Conservation (phyloP, 805 yeast genomes). For the Huiozyma sinensis region DNA sequence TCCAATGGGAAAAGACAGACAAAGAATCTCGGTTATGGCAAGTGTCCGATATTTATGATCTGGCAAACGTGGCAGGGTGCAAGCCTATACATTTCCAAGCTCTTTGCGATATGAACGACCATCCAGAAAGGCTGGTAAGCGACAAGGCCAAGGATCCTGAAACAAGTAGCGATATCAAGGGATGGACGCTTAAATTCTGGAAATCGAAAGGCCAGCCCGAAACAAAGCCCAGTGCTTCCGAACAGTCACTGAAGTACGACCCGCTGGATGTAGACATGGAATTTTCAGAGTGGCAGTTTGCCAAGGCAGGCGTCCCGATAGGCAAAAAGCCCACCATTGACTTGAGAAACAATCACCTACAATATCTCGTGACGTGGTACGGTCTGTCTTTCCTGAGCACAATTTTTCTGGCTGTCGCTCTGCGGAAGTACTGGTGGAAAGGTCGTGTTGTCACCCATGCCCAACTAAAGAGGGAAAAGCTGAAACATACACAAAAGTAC, state of each 20-base stretch:
- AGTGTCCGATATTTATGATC: conserved; percentile 70
- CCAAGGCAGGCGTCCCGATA: conserved; percentile 79
- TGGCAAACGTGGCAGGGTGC: conserved; percentile 51
- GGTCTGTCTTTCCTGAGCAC: conserved; percentile 70
- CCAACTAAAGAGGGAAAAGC: conserved; percentile 32
- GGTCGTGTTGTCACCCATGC: conserved; percentile 24
- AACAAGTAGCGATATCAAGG: background rate
- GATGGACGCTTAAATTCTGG: background rate
- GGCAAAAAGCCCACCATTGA: conserved; percentile 77
- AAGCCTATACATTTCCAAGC: conserved; percentile 72
- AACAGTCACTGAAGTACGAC: background rate
- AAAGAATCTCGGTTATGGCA: conserved; percentile 60
- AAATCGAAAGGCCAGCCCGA: background rate
- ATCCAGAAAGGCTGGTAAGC: conserved; percentile 20
- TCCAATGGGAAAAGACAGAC: conserved; percentile 63
- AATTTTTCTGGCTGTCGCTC: conserved; percentile 46
- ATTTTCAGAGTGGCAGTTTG: conserved; percentile 46
- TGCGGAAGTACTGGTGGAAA: conserved; percentile 30
- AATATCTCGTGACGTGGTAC: conserved; percentile 91
- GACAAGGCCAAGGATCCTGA: background rate
- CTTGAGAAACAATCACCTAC: conserved; percentile 80
- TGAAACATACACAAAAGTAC: conserved; percentile 38
- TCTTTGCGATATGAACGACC: conserved; percentile 54
- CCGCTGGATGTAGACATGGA: conserved; percentile 24
- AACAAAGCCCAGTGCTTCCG: background rate